Evolutionary conservation across 1,139 yeast species (phyloP), one percentile per base, ranked within the genome.

Genomic region (Yamadazyma spencermartinsiae): DNA sequence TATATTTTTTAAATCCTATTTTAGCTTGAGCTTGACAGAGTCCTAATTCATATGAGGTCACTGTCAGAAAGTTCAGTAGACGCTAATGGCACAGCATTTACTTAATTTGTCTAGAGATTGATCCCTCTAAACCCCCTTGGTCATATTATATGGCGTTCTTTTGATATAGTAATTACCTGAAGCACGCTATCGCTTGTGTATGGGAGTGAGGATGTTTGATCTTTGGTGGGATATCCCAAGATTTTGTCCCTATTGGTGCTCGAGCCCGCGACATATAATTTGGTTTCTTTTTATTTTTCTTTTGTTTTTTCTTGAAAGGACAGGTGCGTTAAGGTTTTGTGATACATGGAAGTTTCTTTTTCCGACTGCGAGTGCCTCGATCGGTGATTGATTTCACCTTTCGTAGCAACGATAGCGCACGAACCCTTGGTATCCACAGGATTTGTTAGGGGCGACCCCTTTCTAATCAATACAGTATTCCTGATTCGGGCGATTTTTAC

Each of bases 121-220:
- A n/a, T n/a, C n/a, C n/a, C n/a, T n/a, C n/a, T n/a, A n/a, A n/a
- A n/a, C n/a, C n/a, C n/a, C n/a, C n/a, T n/a, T n/a, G n/a, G n/a
- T n/a, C n/a, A n/a, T n/a, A n/a, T n/a, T n/a, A n/a, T n/a, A n/a
- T n/a, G n/a, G n/a, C n/a, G n/a, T n/a, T n/a, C n/a, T n/a, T n/a
- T n/a, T n/a, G n/a, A n/a, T n/a, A n/a, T n/a, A n/a, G n/a, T n/a
- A n/a, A n/a, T n/a, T n/a, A n/a, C n/a, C 9, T 7, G 21, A 9
- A 19, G 6, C 6, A 19, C 6, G 21, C 8, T 19, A 9, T 7
- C 8, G 21, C 21, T 19, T 19, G 10, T 4, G 29, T 12, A 13
- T 26, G 29, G 29, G 29, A 6, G 29, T 26, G 16, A 12, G 29
- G 29, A 26, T 26, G 29, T 26, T 26, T 24, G n/a, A 11, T 20